Base-by-base conservation (phyloP, 1,284 basidiomycete species). In the Ustilago trichophora region DNA sequence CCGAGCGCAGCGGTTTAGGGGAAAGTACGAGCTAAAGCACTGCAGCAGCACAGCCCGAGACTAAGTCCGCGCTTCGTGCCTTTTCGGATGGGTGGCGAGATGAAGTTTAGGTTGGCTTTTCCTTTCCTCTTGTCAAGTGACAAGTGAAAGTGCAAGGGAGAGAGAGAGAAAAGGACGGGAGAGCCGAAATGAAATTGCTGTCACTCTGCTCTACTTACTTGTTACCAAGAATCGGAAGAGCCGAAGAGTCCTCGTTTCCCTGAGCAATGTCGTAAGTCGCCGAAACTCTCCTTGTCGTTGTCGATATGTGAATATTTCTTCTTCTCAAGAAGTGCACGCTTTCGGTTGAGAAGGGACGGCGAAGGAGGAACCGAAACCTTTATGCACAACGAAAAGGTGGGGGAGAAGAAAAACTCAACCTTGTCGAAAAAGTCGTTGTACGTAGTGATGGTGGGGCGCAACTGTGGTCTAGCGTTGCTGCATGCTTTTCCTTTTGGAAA, bases 121-220 rank as follows among this genome's bases (percentile, higher is more conserved):
- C n/a, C n/a, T n/a, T n/a, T n/a, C n/a, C n/a, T n/a, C n/a, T n/a
- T n/a, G n/a, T n/a, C n/a, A n/a, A n/a, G n/a, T n/a, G n/a, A n/a
- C n/a, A n/a, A n/a, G n/a, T n/a, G n/a, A n/a, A n/a, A n/a, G n/a
- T n/a, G n/a, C n/a, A n/a, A n/a, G n/a, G n/a, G n/a, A n/a, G n/a
- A n/a, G n/a, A n/a, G n/a, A n/a, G n/a, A n/a, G n/a, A n/a, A n/a
- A n/a, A n/a, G n/a, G n/a, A n/a, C n/a, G 16, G 11, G 45, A 27
- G 36, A 25, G 15, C 36, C 54, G 54, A 45, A 34, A 44, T 49
- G 46, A 49, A 49, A 41, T 51, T 1, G 2, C n/a, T n/a, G n/a
- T n/a, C n/a, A n/a, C n/a, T n/a, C n/a, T n/a, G n/a, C n/a, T n/a
- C n/a, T n/a, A n/a, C n/a, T n/a, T 26, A 19, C 15, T 22, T 36